Percentiles rank a stretch among this genome's conserved stretches.
These are phyloP conservation scores for Wickerhamiella brachini DNA, from an alignment of 805 yeast genomes.

Conservation along the genomic window DNA sequence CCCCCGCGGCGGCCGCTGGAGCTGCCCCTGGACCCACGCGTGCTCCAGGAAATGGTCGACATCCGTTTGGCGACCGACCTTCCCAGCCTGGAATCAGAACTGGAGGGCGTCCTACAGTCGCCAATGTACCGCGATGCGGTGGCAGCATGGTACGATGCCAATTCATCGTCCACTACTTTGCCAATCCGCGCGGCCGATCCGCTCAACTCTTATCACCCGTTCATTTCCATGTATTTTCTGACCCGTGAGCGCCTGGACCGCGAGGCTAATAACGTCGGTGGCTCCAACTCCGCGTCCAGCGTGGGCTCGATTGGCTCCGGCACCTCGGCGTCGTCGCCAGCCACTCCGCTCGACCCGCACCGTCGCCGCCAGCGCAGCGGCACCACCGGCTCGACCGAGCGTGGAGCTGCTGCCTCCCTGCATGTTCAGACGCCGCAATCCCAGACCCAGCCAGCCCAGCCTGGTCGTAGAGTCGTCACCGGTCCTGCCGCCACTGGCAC, in stretches of 20 bases:
- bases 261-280: conserved; percentile 40
- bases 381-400: not conserved
- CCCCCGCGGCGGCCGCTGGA: conserved; percentile 68
- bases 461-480: not conserved
- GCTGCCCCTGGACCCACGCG: conserved; percentile 51
- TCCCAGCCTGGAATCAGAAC: conserved; percentile 35
- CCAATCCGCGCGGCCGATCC: conserved; percentile 44
- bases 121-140: conserved; percentile 51
- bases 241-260: conserved; percentile 75
- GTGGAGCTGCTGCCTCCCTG: too few relatives aligned
- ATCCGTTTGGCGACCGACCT: conserved; percentile 67
- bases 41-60: conserved; percentile 60
- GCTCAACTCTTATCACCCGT: conserved; percentile 75
- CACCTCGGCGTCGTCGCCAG: not conserved
- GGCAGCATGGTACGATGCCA: conserved; percentile 40
- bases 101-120: conserved; percentile 46
- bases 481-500: not conserved
- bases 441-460: not conserved
- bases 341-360: not conserved
- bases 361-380: not conserved
- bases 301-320: not conserved
- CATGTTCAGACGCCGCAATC: too few relatives aligned
- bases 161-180: conserved; percentile 4
- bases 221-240: conserved; percentile 71
- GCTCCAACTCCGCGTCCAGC: conserved; percentile 10